Evolutionary conservation across 169 alveolate species (phyloP), one percentile per base, ranked within the genome.

Genomic region (Ichthyophthirius multifiliis): DNA sequence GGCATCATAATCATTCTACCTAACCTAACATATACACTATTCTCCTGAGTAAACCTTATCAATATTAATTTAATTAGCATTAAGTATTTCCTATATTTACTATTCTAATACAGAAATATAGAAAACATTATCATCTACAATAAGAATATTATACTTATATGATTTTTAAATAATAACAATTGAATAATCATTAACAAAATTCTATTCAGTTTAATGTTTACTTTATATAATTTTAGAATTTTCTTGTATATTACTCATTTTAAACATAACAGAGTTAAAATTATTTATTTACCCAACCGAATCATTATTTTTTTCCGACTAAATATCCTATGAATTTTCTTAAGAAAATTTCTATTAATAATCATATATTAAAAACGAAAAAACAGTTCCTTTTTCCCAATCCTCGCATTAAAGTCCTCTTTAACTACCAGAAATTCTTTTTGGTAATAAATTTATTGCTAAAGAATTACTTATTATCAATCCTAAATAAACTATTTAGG

Each of bases 401-500:
- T 64, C 82, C 18, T 44, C 32, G 16, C 43, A 16, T 27, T 44
- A 35, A 15, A 45, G 47, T 13, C 30, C 30, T 46, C 34, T 32
- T 30, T 64, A 45, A 15, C 32, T 31, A n/a, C n/a, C n/a, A 27
- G 45, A 65, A 10, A 27, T 74, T 15, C 37, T 35, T 15, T 34
- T 44, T 9, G 13, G 16, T 9, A 41, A 41, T 74, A 74, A 35
- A 23, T 74, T 74, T 15, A 44, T 18, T 3, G 82, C 82, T n/a
- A 74, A 23, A 0, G 31, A 34, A 74, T 74, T 74, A n/a, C 48
- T 30, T 15, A 77, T 77, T 45, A 34, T 27, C n/a, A 77, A 44
- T 30, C 84, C 84, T 39, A 77, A 43, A 5, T 76, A 76, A 10
- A 77, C 84, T 43, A 76, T 76, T 63, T 65, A 35, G 4, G 39